Percentiles rank a stretch among this genome's conserved stretches.
These are phyloP conservation scores for Bathelium albidoporum DNA, from an alignment of 495 filamentous ascomycete species.

Conservation along the genomic window DNA sequence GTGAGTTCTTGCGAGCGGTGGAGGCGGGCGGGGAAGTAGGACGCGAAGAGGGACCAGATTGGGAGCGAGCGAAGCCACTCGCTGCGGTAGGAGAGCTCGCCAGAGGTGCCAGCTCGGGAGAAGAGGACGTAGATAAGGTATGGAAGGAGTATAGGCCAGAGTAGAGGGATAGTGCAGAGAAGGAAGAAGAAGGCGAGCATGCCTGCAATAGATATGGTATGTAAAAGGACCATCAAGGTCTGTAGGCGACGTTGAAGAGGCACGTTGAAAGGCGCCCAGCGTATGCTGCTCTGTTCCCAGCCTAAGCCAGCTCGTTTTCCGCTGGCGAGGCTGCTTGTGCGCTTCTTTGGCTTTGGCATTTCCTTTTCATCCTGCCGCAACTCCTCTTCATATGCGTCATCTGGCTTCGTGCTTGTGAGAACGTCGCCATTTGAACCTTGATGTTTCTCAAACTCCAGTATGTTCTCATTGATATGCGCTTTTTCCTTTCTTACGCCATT, in stretches of 20 bases:
- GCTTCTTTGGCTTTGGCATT: constrained; percentile 5
- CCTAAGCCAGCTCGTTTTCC: constrained; percentile 29
- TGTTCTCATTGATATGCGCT: constrained; percentile 3
- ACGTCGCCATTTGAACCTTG: background rate
- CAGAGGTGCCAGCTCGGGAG: constrained; percentile 64
- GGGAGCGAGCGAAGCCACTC: constrained; percentile 60
- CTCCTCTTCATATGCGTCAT: background rate
- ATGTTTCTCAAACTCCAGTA: background rate
- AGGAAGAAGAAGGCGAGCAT: constrained; percentile 79
- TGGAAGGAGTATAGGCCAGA: constrained; percentile 85
- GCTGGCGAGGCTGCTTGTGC: background rate
- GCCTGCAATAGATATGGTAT: constrained; percentile 70
- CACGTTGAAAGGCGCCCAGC: constrained; percentile 80
- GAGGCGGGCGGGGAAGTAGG: constrained; percentile 81
- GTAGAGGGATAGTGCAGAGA: constrained; percentile 76
- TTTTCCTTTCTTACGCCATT: constrained; percentile 8
- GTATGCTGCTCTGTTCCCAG: constrained; percentile 42
- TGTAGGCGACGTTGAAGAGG: constrained; percentile 79
- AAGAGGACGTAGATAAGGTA: constrained; percentile 79
- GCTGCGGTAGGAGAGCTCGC: constrained; percentile 61
- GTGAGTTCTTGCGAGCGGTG: constrained; percentile 74
- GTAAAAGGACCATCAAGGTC: constrained; percentile 73
- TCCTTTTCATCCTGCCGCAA: constrained; percentile 1
- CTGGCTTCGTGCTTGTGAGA: background rate
- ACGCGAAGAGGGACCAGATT: constrained; percentile 80